Conservation (phyloP, 345 rosid genomes). For the Mercurialis annua region DNA sequence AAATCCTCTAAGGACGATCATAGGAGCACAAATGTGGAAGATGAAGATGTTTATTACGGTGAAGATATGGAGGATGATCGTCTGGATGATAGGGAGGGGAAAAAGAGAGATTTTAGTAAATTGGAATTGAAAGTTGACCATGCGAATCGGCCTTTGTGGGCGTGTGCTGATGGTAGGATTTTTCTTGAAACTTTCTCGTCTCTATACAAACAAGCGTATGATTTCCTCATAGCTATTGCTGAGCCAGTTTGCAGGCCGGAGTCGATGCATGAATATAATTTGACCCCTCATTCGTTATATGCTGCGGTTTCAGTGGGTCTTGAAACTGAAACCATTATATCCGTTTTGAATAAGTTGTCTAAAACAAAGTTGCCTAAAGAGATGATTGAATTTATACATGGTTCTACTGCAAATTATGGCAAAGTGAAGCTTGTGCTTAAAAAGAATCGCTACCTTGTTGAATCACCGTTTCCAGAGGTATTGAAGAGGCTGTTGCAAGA, state of each 20-base stretch:
- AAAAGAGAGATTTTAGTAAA: constrained; percentile 66
- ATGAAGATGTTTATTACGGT: constrained; percentile 40
- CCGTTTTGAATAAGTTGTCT: constrained; percentile 84
- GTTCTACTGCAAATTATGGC: constrained; percentile 91
- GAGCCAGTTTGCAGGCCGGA: constrained; percentile 99
- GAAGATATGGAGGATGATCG: constrained; percentile 63
- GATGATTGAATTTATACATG: constrained; percentile 80
- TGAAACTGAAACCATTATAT: constrained; percentile 80
- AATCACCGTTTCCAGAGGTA: constrained; percentile 92
- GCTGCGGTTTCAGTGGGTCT: constrained; percentile 97
- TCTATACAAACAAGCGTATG: constrained; percentile 90
- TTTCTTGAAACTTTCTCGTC: constrained; percentile 82
- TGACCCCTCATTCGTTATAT: constrained; percentile 91
- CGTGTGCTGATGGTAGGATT: constrained; percentile 90
- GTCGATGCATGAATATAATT: constrained; percentile 94
- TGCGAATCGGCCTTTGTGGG: constrained; percentile 85
- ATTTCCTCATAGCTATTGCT: constrained; percentile 92
- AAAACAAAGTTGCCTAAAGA: constrained; percentile 91
- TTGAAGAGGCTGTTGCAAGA: constrained; percentile 72
- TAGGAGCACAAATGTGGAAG: constrained; percentile 42
- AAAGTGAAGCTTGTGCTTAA: constrained; percentile 96
- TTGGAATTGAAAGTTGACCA: constrained; percentile 82
- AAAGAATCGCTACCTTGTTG: constrained; percentile 84
- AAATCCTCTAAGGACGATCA: constrained; percentile 69
- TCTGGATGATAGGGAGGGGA: constrained; percentile 64